phyloP scores from a whole-genome alignment of 345 rosid species.

The Salix koriyanagi region DNA sequence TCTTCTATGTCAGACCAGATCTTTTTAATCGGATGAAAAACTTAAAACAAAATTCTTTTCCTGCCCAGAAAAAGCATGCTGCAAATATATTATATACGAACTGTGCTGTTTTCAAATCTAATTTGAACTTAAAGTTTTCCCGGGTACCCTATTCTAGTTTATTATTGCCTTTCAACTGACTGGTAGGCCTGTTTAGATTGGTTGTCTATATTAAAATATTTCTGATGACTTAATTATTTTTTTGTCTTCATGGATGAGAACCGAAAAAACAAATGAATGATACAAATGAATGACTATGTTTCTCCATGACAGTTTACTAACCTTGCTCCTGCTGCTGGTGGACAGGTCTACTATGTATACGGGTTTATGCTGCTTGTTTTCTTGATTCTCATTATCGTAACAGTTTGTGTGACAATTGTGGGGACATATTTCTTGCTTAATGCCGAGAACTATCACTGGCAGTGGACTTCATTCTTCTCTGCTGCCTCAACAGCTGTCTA shows the following conservation, averaged over 20 bases:
- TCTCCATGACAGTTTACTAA: neutral
- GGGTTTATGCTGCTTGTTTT: conserved; percentile 91
- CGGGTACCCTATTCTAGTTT: neutral
- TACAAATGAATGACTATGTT: neutral
- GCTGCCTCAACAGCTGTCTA: conserved; percentile 95
- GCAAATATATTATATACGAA: neutral
- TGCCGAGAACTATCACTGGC: conserved; percentile 98
- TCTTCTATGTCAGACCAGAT: neutral
- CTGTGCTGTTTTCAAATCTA: neutral
- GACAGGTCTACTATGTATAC: conserved; percentile 87
- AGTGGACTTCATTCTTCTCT: conserved; percentile 92
- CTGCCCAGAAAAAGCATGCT: neutral
- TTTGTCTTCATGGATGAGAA: neutral
- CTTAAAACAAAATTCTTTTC: neutral
- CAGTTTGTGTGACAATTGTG: conserved; percentile 87
- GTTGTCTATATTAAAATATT: neutral
- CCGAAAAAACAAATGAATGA: neutral
- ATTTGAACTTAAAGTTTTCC: neutral
- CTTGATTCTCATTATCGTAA: conserved; percentile 77
- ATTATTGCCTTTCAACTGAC: neutral
- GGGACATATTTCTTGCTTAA: conserved; percentile 89
- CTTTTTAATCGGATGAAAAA: neutral
- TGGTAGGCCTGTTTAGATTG: neutral
- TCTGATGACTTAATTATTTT: neutral
- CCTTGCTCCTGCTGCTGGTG: conserved; percentile 1